Base-by-base conservation (phyloP, 345 rosid genomes). In the Lepidium sativum region DNA sequence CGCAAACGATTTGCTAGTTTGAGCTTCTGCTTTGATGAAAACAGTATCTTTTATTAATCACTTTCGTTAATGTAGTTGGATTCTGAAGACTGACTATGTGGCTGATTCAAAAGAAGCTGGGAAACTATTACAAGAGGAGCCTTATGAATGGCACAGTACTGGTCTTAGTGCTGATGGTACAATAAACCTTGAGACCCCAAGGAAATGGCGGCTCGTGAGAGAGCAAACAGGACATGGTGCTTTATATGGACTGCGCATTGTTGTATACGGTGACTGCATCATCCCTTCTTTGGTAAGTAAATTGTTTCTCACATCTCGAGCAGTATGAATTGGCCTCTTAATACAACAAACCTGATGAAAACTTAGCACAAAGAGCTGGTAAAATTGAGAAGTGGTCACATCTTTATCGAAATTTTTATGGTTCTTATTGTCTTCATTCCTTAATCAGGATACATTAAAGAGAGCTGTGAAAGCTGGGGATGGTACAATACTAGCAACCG, bases 181-280 rank as follows among this genome's bases (percentile, higher is more conserved):
- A 16, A 82, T 91, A 62, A 88, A 73, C 70, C 80, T 95, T 17
- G 95, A 86, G 74, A 80, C 91, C 60, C 97, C 97, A 40, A 83
- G 95, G 59, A 91, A 85, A 69, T 95, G 99, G 97, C 81, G 97
- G 57, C 84, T 83, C 3, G 64, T 86, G 27, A 78, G 79, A 73
- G 89, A 88, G 80, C 79, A 81, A 78, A 91, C 95, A 40, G 95
- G 97, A 45, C 96, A 91, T 52, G 97, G 99, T 68, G 97, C 97
- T 43, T 85, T 95, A 61, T 63, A 81, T 71, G 94, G 90, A 40
- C 66, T 88, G 86, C 82, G 82, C 52, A 74, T 91, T 43, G 74
- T 95, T 65, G 70, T 91, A 41, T 91, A 91, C 60, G 99, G 99
- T 53, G 96, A 83, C 72, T 91, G 97, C 83, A 70, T 85, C 38